Base-by-base conservation (phyloP, 2,329 filamentous ascomycete genomes). In the Xylariaceae sp. region DNA sequence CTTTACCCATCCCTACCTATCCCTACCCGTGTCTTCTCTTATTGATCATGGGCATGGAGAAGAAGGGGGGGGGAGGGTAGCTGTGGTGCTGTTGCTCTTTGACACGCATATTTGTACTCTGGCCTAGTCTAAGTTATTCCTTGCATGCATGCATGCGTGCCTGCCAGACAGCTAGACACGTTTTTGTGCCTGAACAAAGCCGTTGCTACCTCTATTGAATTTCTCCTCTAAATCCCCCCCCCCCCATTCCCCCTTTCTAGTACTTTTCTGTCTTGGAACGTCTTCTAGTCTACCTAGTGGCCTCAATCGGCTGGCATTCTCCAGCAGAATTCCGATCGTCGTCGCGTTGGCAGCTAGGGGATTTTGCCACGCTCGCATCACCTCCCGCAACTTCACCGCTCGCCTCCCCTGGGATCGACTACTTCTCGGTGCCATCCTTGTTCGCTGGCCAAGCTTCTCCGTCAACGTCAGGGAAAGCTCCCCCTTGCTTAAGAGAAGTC, bases 361-460 rank as follows among this genome's bases (percentile, higher is more conserved):
- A 45, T 30, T 30, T 48, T 26, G 16, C n/a, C 23, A 43, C 23
- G 18, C 16, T 30, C 26, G 26, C 20, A 42, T 23, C 3, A 23
- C 27, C 45, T 15, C 37, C 13, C 21, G 50, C 24, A 26, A 50
- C 32, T 9, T 9, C 8, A 37, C 27, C n/a, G n/a, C n/a, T n/a
- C n/a, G n/a, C n/a, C n/a, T n/a, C n/a, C n/a, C n/a, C n/a, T n/a
- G n/a, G n/a, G 60, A 8, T 59, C 62, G 29, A 59, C 40, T 29
- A 63, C 62, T 18, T 54, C 64, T 26, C 63, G 63, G n/a, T n/a
- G n/a, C n/a, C n/a, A n/a, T 80, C 78, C 50, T 77, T 82, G 59
- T 88, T 85, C 78, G n/a, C 89, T 86, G 66, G 75, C 85, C 35
- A 81, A 81, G 15, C 75, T 90, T 33, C 86, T n/a, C 87, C 15